phyloP scores from a whole-genome alignment of 2,329 filamentous ascomycete genomes.

The Podosphaera aphanis region DNA sequence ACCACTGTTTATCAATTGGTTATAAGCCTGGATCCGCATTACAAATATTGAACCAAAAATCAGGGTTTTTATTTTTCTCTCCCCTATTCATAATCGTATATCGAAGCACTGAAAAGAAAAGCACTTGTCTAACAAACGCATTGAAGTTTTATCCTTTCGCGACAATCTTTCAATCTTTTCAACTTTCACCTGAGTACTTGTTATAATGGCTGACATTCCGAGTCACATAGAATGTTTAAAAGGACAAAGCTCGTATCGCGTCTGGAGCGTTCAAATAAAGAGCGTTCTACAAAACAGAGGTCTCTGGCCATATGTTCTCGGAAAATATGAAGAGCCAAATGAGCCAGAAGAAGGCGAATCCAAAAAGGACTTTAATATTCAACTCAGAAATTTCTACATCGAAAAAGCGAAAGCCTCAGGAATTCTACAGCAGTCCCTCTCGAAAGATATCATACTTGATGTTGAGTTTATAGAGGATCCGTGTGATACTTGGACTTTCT shows the following conservation, averaged over 20 bases:
- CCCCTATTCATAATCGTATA: not conserved
- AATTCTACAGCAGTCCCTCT: not conserved
- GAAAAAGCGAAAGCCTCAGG: not conserved
- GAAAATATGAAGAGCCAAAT: not conserved
- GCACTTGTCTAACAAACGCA: not conserved
- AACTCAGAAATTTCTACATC: not conserved
- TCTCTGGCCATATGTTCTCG: not conserved
- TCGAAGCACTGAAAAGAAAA: not conserved
- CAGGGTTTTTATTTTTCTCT: no score
- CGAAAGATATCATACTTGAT: slow-evolving; percentile 1
- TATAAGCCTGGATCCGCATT: not conserved
- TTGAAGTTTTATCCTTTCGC: no score
- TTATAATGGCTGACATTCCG: not conserved
- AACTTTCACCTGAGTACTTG: not conserved
- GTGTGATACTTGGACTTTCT: not conserved
- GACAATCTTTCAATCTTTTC: not conserved
- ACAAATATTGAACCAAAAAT: not conserved
- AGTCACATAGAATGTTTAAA: not conserved
- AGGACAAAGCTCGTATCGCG: not conserved
- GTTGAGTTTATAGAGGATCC: not conserved
- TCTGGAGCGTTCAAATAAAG: not conserved
- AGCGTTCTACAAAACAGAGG: not conserved
- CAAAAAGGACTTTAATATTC: not conserved
- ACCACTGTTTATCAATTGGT: not conserved
- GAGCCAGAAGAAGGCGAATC: not conserved